phyloP scores from a whole-genome alignment of 345 rosid species.

The Lepidium aucheri region DNA sequence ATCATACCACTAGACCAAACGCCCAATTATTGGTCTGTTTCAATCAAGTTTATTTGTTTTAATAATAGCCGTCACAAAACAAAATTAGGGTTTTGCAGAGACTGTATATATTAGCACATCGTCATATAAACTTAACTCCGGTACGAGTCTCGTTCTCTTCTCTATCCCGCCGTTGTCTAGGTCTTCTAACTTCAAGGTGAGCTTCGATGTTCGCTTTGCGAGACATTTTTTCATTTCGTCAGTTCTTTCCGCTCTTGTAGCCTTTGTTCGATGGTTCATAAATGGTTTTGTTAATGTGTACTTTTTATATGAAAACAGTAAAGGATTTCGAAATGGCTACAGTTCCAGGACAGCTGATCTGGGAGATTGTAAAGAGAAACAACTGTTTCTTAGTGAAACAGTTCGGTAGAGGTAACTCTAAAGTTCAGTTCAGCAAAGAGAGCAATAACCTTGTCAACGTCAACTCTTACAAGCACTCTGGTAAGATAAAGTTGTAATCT shows the following conservation, averaged over 20 bases:
- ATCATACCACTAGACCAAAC: slow-evolving; percentile 94
- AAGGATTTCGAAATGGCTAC: slow-evolving; percentile 45
- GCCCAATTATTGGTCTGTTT: not conserved
- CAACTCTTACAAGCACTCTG: slow-evolving; percentile 78
- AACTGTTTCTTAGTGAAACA: slow-evolving; percentile 68
- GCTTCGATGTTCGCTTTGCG: not conserved
- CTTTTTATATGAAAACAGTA: not conserved
- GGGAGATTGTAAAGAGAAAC: slow-evolving; percentile 81
- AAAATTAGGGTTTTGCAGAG: slow-evolving; percentile 21
- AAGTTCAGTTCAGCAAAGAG: slow-evolving; percentile 68
- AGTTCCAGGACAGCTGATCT: slow-evolving; percentile 60
- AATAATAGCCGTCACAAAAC: not conserved
- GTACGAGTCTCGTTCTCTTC: slow-evolving; percentile 15
- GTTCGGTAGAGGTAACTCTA: slow-evolving; percentile 58
- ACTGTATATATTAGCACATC: slow-evolving; percentile 5
- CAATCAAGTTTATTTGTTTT: too few species aligned
- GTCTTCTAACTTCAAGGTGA: slow-evolving; percentile 2
- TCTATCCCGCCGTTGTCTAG: slow-evolving; percentile 2
- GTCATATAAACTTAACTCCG: not conserved
- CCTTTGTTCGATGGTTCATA: not conserved
- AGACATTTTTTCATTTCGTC: not conserved
- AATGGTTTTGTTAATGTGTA: not conserved
- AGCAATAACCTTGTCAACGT: slow-evolving; percentile 66
- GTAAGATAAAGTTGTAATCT: slow-evolving; percentile 9
- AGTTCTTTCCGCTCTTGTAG: not conserved